These are phyloP conservation scores for Bacidia gigantensis DNA, from an alignment of 495 filamentous ascomycete genomes.

Conservation along the genomic window DNA sequence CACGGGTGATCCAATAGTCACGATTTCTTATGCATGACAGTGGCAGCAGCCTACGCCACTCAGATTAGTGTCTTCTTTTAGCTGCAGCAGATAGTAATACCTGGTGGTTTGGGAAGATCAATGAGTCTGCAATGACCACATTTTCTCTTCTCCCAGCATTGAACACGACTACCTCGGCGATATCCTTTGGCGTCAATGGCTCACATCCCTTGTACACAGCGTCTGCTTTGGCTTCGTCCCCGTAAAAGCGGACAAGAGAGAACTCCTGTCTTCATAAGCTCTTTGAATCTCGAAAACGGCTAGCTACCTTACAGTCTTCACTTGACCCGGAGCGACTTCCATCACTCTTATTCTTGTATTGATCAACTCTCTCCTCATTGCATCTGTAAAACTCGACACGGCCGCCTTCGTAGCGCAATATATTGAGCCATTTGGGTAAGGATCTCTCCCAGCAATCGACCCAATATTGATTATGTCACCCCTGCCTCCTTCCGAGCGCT, in stretches of 20 bases:
- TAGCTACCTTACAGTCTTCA: conserved; percentile 59
- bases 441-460: conserved; percentile 82
- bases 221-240: conserved; percentile 89
- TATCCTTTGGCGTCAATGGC: conserved; percentile 88
- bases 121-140: conserved; percentile 83
- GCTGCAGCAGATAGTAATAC: conserved; percentile 28
- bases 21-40: conserved; percentile 39
- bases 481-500: conserved; percentile 58
- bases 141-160: conserved; percentile 80
- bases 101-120: conserved; percentile 88
- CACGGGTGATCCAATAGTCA: conserved; percentile 9
- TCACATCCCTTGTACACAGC: conserved; percentile 84
- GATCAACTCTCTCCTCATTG: conserved; percentile 78
- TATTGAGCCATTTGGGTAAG: conserved; percentile 81
- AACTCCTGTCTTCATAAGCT: conserved; percentile 52
- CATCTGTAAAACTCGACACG: conserved; percentile 77
- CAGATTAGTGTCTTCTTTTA: not conserved
- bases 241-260: conserved; percentile 81
- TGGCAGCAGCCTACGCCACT: conserved; percentile 31
- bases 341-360: conserved; percentile 76
- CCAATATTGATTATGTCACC: conserved; percentile 98
- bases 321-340: conserved; percentile 90
- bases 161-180: conserved; percentile 91
- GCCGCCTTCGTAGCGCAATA: conserved; percentile 97
- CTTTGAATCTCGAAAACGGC: too few species aligned